These are phyloP conservation scores for Phanerodontia chrysosporium DNA, from an alignment of 768 basidiomycete genomes.

Conservation along the genomic window DNA sequence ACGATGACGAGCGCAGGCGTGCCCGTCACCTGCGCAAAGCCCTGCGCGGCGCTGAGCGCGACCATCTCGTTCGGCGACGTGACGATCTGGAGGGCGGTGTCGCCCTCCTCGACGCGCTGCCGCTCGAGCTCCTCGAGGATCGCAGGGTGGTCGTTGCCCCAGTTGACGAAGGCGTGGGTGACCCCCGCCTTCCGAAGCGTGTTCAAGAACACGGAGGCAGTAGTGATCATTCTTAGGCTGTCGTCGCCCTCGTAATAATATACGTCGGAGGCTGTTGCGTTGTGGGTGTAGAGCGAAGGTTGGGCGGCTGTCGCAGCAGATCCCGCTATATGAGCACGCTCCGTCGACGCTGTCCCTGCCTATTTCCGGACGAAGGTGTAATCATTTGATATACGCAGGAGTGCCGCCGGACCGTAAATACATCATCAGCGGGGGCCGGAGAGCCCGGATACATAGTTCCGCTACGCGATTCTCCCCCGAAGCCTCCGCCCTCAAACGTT, in stretches of 20 bases:
- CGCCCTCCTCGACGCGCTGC: constrained; percentile 37
- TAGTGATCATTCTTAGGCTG: constrained; percentile 3
- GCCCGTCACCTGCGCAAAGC: constrained; percentile 61
- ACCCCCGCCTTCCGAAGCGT: constrained; percentile 53
- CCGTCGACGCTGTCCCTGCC: not conserved
- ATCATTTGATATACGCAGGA: not conserved
- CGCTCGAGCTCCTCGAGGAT: constrained; percentile 65
- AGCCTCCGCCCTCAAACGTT: constrained; percentile 6
- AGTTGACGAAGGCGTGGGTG: constrained; percentile 69
- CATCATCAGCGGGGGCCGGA: not conserved
- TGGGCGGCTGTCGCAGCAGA: not conserved
- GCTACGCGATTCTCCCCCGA: not conserved
- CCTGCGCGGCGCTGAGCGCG: constrained; percentile 67
- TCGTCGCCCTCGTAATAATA: not conserved
- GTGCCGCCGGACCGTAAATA: not conserved
- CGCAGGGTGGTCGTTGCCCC: constrained; percentile 75
- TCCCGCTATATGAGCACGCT: not conserved
- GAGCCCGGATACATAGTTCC: not conserved
- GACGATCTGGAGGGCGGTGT: constrained; percentile 46
- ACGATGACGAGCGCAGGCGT: constrained; percentile 70
- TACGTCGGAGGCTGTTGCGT: not conserved
- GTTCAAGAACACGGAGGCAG: constrained; percentile 42
- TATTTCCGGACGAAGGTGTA: not conserved
- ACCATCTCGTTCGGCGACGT: constrained; percentile 79
- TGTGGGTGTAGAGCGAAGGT: not conserved